Evolutionary conservation across 2,329 filamentous ascomycete genomes (phyloP), one percentile per base, ranked within the genome.

Genomic region (Biscogniauxia sp.): DNA sequence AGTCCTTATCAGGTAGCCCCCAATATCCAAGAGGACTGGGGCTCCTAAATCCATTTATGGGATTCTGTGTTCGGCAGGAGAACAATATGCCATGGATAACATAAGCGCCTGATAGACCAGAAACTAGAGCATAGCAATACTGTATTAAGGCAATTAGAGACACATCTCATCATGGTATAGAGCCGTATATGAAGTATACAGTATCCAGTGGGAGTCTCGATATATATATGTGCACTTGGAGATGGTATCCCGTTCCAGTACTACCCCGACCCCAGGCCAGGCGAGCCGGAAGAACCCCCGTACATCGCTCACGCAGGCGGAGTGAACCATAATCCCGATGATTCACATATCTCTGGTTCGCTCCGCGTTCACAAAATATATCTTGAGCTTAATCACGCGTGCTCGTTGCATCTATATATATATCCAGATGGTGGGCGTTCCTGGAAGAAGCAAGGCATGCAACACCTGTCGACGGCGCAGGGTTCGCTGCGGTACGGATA

Each of bases 391-490:
- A 17, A 45, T 15, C 6, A 5, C 15, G 15, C 15, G 2, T 45
- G 15, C n/a, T 45, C 20, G n/a, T 37, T 32, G 50, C 50, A 13
- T 23, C 19, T 2, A 19, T 20, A 41, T 2, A 19, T 20, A 41
- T 32, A 51, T 20, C 57, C 62, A 55, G 54, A 66, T 66, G 65
- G 65, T 66, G 56, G 65, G 65, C 41, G 65, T 66, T 23, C 63
- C 63, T 7, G 63, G 64, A 13, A 61, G 65, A 32, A 66, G 65
- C 13, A 66, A 64, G 25, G 65, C 63, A 53, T 66, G 65, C 52
- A 64, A 66, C 53, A 66, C 65, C 26, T 66, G 65, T 51, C 61
- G 65, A 5, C 65, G 25, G 20, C 61, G 65, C 49, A 63, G 63
- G 50, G 63, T 66, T 3, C 64, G 65, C 53, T 66, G 65, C 50